Evolutionary conservation across 2,329 filamentous ascomycete genomes (phyloP), one percentile per base, ranked within the genome.

Genomic region (Clathrospora elynae): DNA sequence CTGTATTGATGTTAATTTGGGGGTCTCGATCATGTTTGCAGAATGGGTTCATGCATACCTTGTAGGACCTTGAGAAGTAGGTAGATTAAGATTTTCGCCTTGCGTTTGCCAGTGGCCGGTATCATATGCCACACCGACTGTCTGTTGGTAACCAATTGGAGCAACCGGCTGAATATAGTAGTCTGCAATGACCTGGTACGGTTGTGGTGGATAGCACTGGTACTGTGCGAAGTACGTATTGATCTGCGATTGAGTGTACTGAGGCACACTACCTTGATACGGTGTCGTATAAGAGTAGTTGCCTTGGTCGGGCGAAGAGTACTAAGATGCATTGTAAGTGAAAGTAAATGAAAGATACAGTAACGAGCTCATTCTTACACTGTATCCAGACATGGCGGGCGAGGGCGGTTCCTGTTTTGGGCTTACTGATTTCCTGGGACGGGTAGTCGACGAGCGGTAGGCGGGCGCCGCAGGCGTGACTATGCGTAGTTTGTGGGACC

Each of bases 171-270:
- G 55, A 3, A 39, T 33, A 28, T 59, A 55, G 30, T 59, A 58
- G 19, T 64, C 61, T 19, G 59, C 45, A 11, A 66, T 48, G 16
- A 63, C 43, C 6, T 56, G 46, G 28, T 64, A 63, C 6, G 64
- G 57, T 32, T 63, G 57, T 23, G 58, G 53, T 20, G 63, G 64
- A 29, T 62, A 65, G 39, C 51, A 54, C 30, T 61, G 55, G 40
- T 65, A 67, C 34, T 64, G 59, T 25, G 55, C 51, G 35, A 61
- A 63, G 42, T 67, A 65, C 23, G 54, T 44, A 20, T 59, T 50
- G 35, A 68, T 53, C 28, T 67, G 63, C 10, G 61, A 45, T 23
- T 66, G 62, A 6, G 64, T 68, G 46, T 67, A 68, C 25, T 65
- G 60, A 17, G 61, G 61, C 34, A 62, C 47, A 9, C 38, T 22